Evolutionary conservation across 108 stramenopile species (phyloP), one percentile per base, ranked within the genome.

Genomic region (Cylindrotheca fusiformis): DNA sequence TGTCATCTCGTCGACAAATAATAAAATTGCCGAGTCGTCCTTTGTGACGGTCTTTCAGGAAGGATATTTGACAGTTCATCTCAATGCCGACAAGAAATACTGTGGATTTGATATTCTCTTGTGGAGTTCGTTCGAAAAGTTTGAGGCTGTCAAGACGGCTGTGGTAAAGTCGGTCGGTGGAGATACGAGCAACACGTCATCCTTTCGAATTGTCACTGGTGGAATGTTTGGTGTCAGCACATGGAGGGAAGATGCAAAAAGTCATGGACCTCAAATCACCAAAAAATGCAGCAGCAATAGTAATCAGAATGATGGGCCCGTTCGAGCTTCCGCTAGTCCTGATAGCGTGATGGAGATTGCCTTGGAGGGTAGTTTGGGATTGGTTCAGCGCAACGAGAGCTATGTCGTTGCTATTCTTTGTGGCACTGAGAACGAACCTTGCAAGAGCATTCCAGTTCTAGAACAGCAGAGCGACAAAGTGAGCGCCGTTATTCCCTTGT

Each of bases 201-300:
- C 75, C 4, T 91, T 65, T 65, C 84, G 86, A 25, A 72, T 91
- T 46, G 81, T 91, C 48, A 79, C 77, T 53, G 90, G 90, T 52
- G 90, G 90, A 46, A 91, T 91, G 84, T 72, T 78, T 65, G 90
- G 86, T 50, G 68, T 72, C 18, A 74, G 74, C 24, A 84, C 85
- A 29, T 91, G 90, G 90, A 70, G 76, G 51, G 77, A 86, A 25
- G 90, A 91, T 72, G 63, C 79, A 4, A 75, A 82, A 18, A 64
- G 69, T 2, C 72, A 81, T 33, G 90, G 90, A 32, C 82, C 85
- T 1, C 80, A 72, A 45, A 61, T 72, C 52, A 51, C 52, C 3
- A 47, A 65, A 53, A 47, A 29, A 19, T 63, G 65, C 33, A 67
- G 55, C 33, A 65, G 65, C 10, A 14, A 41, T 41, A 41, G 10